Conservation (phyloP, 2,329 filamentous ascomycete species). For the Orbilia blumenaviensis region DNA sequence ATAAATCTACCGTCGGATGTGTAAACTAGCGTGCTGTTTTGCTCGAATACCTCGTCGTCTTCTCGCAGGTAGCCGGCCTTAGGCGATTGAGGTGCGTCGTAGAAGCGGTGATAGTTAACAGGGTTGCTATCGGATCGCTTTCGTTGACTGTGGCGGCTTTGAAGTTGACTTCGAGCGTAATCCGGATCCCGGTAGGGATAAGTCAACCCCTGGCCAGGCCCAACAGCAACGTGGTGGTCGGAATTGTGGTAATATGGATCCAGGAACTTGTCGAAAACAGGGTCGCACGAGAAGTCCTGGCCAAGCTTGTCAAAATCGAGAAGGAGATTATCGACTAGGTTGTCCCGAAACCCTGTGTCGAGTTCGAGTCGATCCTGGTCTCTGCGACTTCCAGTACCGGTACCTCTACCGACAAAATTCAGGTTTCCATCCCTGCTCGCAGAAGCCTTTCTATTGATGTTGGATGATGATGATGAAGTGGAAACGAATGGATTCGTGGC, state of each 20-base stretch:
- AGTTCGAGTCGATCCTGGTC: conserved; percentile 49
- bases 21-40: conserved; percentile 56
- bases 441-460: conserved; percentile 25
- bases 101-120: conserved; percentile 52
- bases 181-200: conserved; percentile 60
- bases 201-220: conserved; percentile 61
- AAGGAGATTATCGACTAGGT: conserved; percentile 94
- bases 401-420: conserved; percentile 8
- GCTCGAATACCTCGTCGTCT: conserved; percentile 57
- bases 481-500: conserved; percentile 27
- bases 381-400: conserved; percentile 33
- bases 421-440: conserved; percentile 37
- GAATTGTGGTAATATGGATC: conserved; percentile 62
- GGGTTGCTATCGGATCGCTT: conserved; percentile 56
- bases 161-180: conserved; percentile 55
- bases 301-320: conserved; percentile 80
- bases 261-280: conserved; percentile 58
- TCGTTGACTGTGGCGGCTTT: conserved; percentile 55
- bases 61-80: conserved; percentile 32
- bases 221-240: conserved; percentile 58
- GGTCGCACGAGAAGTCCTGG: conserved; percentile 56
- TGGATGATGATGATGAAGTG: not conserved
- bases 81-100: conserved; percentile 26
- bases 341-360: conserved; percentile 69
- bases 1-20: conserved; percentile 56